Evolutionary conservation across 805 yeast genomes (phyloP).

Genomic region (Lachancea lanzarotensis): DNA sequence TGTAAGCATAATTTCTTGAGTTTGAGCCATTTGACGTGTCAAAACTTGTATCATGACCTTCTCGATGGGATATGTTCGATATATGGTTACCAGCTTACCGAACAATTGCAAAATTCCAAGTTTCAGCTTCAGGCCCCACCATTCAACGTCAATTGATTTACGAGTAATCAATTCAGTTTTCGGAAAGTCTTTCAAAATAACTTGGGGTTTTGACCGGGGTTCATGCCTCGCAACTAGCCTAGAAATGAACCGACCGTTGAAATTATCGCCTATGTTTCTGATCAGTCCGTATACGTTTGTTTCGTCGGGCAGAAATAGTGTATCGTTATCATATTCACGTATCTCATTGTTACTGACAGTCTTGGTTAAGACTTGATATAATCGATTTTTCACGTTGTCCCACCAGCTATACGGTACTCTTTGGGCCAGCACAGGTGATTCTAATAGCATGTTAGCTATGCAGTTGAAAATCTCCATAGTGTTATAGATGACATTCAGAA

Average conservation of each 20-base stretch:
- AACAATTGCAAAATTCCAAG: constrained; percentile 42
- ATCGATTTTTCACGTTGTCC: constrained; percentile 21
- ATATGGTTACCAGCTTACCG: constrained; percentile 35
- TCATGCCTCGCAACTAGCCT: constrained; percentile 16
- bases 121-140: constrained; percentile 31
- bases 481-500: constrained; percentile 45
- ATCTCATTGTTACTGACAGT: constrained; percentile 2
- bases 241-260: constrained; percentile 19
- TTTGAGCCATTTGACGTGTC: constrained; percentile 27
- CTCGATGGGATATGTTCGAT: constrained; percentile 16
- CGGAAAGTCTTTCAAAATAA: constrained; percentile 25
- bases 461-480: constrained; percentile 47
- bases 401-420: constrained; percentile 18
- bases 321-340: not conserved
- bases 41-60: constrained; percentile 23
- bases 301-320: constrained; percentile 2
- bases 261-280: constrained; percentile 27
- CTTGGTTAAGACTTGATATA: constrained; percentile 21
- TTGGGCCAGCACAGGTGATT: not conserved
- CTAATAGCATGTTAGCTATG: constrained; percentile 30
- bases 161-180: constrained; percentile 4
- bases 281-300: constrained; percentile 18
- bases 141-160: constrained; percentile 15
- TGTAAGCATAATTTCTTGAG: constrained; percentile 10
- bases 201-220: constrained; percentile 22